These are phyloP conservation scores for Calonectria naviculata DNA, from an alignment of 2,329 filamentous ascomycete species.

Conservation along the genomic window DNA sequence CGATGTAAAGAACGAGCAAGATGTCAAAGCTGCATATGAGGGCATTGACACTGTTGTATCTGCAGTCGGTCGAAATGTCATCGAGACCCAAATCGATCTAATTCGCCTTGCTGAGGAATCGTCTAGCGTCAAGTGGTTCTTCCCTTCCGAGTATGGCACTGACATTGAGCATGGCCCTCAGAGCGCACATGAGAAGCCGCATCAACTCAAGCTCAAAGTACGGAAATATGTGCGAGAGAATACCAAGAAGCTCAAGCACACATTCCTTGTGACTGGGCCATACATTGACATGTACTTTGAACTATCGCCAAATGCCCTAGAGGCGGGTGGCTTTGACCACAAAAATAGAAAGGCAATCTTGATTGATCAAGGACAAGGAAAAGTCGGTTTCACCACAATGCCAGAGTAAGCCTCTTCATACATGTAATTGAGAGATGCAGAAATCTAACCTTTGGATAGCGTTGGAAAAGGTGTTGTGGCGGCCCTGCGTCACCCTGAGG, in stretches of 20 bases:
- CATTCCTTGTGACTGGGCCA: constrained; percentile 77
- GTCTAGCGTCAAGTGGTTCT: constrained; percentile 68
- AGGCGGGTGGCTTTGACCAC: constrained; percentile 69
- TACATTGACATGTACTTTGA: constrained; percentile 73
- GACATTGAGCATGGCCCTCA: constrained; percentile 70
- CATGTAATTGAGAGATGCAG: accelerated
- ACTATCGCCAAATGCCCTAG: constrained; percentile 41
- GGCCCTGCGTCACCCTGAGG: constrained; percentile 67
- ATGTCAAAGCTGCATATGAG: constrained; percentile 69
- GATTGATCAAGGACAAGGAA: constrained; percentile 70
- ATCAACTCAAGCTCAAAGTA: constrained; percentile 78
- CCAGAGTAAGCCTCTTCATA: constrained; percentile 66
- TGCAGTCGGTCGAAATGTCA: constrained; percentile 71
- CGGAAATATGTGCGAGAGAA: constrained; percentile 67
- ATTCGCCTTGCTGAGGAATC: constrained; percentile 68
- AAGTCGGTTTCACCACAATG: constrained; percentile 77
- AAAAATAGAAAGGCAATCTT: constrained; percentile 67
- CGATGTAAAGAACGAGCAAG: constrained; percentile 49
- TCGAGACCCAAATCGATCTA: constrained; percentile 71
- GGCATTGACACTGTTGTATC: constrained; percentile 74
- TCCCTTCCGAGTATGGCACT: constrained; percentile 76
- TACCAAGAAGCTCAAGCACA: constrained; percentile 66
- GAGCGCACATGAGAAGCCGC: constrained; percentile 71
- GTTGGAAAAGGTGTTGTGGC: constrained; percentile 75
- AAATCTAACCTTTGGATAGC: constrained; percentile 47